phyloP scores from a whole-genome alignment of 768 basidiomycete genomes.

The Amyloporia xantha region DNA sequence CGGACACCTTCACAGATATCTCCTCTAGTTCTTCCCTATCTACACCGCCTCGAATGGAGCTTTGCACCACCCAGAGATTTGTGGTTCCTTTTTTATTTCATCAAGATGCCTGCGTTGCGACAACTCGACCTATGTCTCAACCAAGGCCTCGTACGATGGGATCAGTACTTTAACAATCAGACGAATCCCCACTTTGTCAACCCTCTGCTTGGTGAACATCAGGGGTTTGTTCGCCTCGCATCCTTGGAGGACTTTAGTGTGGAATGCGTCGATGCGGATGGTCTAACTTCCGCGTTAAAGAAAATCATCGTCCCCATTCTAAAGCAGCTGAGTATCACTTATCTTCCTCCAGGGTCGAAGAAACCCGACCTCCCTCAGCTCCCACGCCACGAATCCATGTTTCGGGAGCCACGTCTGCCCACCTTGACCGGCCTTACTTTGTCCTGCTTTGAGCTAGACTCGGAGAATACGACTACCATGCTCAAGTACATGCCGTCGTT shows the following conservation, averaged over 20 bases:
- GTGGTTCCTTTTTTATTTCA: not conserved
- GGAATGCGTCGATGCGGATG: slow-evolving; percentile 35
- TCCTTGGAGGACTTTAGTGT: slow-evolving; percentile 37
- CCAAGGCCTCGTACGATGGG: not conserved
- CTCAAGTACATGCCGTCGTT: slow-evolving; percentile 49
- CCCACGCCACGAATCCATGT: slow-evolving; percentile 44
- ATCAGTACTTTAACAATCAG: not conserved
- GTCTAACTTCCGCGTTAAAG: slow-evolving; percentile 31
- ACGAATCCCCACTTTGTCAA: not conserved
- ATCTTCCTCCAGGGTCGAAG: not conserved
- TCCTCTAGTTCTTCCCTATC: not conserved
- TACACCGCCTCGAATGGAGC: not conserved
- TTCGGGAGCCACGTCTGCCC: slow-evolving; percentile 50
- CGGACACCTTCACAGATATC: not conserved
- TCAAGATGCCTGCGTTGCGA: not conserved
- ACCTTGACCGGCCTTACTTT: slow-evolving; percentile 45
- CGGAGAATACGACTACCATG: slow-evolving; percentile 34
- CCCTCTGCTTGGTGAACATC: not conserved
- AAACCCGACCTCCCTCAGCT: slow-evolving; percentile 24
- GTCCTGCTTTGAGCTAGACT: slow-evolving; percentile 37
- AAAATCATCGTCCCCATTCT: slow-evolving; percentile 40
- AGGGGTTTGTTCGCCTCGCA: slow-evolving; percentile 17
- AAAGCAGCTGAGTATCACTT: slow-evolving; percentile 36
- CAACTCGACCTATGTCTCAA: not conserved
- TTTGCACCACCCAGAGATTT: slow-evolving; percentile 1